Base-by-base conservation (phyloP, 805 yeast genomes). In the Yamadazyma kitorensis region DNA sequence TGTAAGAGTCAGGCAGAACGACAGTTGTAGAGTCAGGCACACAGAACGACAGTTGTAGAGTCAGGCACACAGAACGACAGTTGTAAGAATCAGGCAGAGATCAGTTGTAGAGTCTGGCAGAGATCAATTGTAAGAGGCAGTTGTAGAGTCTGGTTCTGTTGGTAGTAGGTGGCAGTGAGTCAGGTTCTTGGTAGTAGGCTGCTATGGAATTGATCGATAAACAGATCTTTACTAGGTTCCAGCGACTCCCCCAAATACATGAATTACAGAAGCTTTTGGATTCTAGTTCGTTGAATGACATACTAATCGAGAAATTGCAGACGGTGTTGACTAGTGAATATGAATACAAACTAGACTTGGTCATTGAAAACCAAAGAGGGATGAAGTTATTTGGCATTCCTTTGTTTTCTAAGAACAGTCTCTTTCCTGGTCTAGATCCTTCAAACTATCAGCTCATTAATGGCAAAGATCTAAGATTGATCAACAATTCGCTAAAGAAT, bases 351-450 rank as follows among this genome's bases (percentile, higher is more conserved):
- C 18, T 62, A 32, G 80, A 74, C 24, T 55, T 73, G 25, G 49
- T 76, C 1, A 52, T 74, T 6, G 81, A 76, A 43, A 75, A 75
- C 44, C 79, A 76, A 48, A 56, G 82, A 15, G 82, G 82, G 0
- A 48, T 70, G 32, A 71, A 69, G 29, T 23, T 73, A 10, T 70
- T 74, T 50, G 81, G 80, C 2, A 69, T 71, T 3, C 77, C 78
- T 2, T 39, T 73, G 29, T 76, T 64, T 43, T 61, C 73, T 22
- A 56, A 62, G 26, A 62, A 70, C 27, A 62, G 78, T 1, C 53
- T 76, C 24, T 36, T 75, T 5, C 73, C 76, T 3, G 51, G 70
- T 0, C 31, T 75, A 3, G 82, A 76, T 44, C 82, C 80, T 2
- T 67, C 76, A 1, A 60, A 57, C 37, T 74, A 50, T 41, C 78